phyloP scores from a whole-genome alignment of 2,329 filamentous ascomycete genomes.

The Raffaelea arxii region DNA sequence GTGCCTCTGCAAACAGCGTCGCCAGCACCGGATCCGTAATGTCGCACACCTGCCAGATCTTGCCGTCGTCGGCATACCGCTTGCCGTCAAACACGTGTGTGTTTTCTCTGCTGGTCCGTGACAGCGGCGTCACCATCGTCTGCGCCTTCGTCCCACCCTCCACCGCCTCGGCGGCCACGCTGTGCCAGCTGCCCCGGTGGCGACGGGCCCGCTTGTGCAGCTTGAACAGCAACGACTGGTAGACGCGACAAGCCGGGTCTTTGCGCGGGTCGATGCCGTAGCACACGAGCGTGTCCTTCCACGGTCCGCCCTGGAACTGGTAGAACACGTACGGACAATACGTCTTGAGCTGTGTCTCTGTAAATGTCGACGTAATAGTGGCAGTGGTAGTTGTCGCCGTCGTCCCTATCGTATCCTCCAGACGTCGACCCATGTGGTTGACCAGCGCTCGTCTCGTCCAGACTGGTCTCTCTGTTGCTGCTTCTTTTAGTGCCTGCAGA shows the following conservation, averaged over 20 bases:
- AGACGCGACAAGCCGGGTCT: conserved; percentile 66
- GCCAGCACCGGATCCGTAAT: conserved; percentile 70
- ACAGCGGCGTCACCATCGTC: background rate
- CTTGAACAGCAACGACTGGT: conserved; percentile 86
- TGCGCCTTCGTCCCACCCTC: background rate
- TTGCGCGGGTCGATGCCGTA: conserved; percentile 80
- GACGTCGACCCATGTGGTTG: conserved; percentile 61
- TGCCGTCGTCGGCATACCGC: conserved; percentile 66
- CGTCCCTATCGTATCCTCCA: too few species aligned
- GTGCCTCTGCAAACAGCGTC: conserved; percentile 53
- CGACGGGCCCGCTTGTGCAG: conserved; percentile 42
- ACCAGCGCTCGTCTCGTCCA: conserved; percentile 78
- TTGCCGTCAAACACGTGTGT: conserved; percentile 79
- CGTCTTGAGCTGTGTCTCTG: conserved; percentile 54
- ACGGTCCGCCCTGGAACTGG: conserved; percentile 86
- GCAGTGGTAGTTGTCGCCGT: too few species aligned
- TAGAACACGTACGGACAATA: conserved; percentile 81
- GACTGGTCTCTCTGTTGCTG: conserved; percentile 67
- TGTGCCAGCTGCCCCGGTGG: conserved; percentile 27
- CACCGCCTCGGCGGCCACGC: conserved; percentile 17
- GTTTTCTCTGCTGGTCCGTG: background rate
- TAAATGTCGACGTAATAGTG: conserved; percentile 20
- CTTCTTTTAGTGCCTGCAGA: conserved; percentile 50
- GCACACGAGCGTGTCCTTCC: conserved; percentile 76
- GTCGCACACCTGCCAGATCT: conserved; percentile 92